Conservation (phyloP, 192 early-diverging fungal genomes). For the Geranomyces variabilis region DNA sequence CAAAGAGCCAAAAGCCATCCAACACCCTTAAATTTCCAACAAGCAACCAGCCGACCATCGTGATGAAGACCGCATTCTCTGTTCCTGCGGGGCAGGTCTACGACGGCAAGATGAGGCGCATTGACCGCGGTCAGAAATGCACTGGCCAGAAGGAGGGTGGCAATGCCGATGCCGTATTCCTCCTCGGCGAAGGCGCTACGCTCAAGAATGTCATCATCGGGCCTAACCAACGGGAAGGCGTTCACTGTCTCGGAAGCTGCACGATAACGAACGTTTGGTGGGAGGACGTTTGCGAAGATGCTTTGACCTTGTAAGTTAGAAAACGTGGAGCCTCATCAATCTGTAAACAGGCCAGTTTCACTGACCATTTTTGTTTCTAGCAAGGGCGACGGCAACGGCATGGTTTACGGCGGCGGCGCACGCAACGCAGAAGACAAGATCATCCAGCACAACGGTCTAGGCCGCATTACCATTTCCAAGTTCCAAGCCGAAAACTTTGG, state of each 20-base stretch:
- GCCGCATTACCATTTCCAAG: not conserved
- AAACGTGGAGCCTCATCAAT: no score
- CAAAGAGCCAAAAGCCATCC: no score
- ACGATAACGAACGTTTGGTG: constrained; percentile 27
- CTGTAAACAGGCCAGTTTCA: no score
- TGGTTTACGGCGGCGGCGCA: constrained; percentile 18
- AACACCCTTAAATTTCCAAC: no score
- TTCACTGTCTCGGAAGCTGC: constrained; percentile 27
- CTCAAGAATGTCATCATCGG: constrained; percentile 32
- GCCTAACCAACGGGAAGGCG: constrained; percentile 20
- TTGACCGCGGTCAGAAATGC: not conserved
- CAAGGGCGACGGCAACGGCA: constrained; percentile 14
- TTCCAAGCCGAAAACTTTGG: constrained; percentile 26
- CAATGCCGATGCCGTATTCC: constrained; percentile 20
- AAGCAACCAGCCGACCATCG: not conserved
- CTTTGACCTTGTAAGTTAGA: constrained; percentile 11
- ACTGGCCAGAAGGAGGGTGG: not conserved
- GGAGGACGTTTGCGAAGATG: constrained; percentile 30
- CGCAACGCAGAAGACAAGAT: constrained; percentile 27
- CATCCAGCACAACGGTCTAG: constrained; percentile 30
- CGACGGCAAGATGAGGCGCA: constrained; percentile 7
- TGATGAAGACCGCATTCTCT: not conserved
- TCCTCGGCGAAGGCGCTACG: constrained; percentile 22
- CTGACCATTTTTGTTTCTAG: no score
- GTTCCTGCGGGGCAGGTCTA: not conserved